A percentile compares a stretch with the other conserved stretches of the same genome.
These are phyloP conservation scores for Begonia masoniana DNA, from an alignment of 306 rosid species.

Conservation along the genomic window DNA sequence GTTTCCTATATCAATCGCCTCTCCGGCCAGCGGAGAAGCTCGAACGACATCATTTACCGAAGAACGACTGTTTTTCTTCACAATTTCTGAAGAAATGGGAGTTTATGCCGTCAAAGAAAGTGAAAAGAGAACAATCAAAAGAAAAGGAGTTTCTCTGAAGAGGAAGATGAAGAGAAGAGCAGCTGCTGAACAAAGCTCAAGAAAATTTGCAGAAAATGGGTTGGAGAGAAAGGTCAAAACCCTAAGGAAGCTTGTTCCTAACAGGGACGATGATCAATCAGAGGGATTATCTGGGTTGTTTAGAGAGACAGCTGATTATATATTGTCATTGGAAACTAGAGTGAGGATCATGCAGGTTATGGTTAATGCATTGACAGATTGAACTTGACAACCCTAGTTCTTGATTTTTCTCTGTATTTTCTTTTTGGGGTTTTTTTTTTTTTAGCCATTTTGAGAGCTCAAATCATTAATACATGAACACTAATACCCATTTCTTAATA, in stretches of 20 bases:
- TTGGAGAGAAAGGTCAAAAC: constrained; percentile 49
- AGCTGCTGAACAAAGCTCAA: constrained; percentile 17
- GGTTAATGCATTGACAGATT: constrained; percentile 43
- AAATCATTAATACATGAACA: no score
- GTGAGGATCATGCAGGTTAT: constrained; percentile 71
- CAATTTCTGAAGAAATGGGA: no score
- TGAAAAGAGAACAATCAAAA: not conserved
- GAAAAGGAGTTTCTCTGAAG: constrained; percentile 2
- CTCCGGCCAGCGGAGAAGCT: no score
- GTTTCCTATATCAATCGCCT: no score
- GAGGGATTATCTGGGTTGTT: constrained; percentile 65
- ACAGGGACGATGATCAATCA: constrained; percentile 5
- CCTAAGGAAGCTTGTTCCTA: constrained; percentile 54
- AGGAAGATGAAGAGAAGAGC: not conserved
- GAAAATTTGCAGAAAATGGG: constrained; percentile 8
- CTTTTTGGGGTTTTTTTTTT: no score
- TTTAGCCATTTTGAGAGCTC: no score
- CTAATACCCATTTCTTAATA: no score
- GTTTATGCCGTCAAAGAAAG: no score
- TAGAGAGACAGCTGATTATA: constrained; percentile 67
- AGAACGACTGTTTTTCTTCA: no score
- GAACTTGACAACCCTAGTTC: constrained; percentile 7
- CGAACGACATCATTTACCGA: no score
- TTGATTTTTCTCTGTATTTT: no score
- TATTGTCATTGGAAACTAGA: constrained; percentile 54